Conservation (phyloP, 345 rosid species). For the Kernera saxatilis region DNA sequence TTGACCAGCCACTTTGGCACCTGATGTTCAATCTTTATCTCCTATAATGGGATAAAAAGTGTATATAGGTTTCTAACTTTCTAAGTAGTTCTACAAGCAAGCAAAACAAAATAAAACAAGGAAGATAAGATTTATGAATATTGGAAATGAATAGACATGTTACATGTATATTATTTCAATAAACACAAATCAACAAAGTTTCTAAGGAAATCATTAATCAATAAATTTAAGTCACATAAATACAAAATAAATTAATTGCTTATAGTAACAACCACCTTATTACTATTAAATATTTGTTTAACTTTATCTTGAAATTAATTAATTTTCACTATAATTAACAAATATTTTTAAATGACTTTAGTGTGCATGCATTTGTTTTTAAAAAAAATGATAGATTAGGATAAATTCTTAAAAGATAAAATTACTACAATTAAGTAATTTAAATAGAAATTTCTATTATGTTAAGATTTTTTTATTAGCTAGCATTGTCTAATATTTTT, state of each 20-base stretch:
- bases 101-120: background rate
- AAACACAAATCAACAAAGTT: background rate
- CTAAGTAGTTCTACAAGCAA: background rate
- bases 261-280: background rate
- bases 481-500: background rate
- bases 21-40: constrained; percentile 3
- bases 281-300: background rate
- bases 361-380: background rate
- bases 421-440: no score
- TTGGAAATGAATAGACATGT: background rate
- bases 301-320: background rate
- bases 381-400: background rate
- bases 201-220: background rate
- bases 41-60: background rate
- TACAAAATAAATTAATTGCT: background rate
- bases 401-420: background rate
- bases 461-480: background rate
- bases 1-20: constrained; percentile 28
- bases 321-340: constrained; percentile 3
- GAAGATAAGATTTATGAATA: background rate
- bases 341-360: background rate
- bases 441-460: background rate
- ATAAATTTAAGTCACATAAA: background rate
- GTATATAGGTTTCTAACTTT: background rate
- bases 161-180: background rate